Base-by-base conservation (phyloP, 768 basidiomycete genomes). In the Pholiota molesta region DNA sequence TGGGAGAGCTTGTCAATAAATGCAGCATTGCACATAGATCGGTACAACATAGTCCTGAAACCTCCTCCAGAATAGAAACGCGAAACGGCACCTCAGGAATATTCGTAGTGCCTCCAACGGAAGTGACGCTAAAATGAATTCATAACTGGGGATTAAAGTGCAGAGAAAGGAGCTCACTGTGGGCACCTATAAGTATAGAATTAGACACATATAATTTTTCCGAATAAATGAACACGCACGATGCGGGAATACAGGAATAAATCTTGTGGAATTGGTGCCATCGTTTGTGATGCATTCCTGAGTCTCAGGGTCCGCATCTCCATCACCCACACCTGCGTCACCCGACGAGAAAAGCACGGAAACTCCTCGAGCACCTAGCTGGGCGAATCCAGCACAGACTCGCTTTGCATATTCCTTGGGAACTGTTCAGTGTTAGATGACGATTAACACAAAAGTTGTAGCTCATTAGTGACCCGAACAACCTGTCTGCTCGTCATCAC, bases 401-500 rank as follows among this genome's bases (percentile, higher is more conserved):
- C 59, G 52, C 59, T 54, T 54, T 6, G 59, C 59, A 31, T 53
- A 60, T 13, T 52, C 49, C n/a, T 31, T 23, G 13, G 59, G 59
- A 8, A 54, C 45, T 59, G 19, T n/a, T n/a, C n/a, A n/a, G n/a
- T n/a, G n/a, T 13, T 3, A 35, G 10, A n/a, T 56, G 28, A 40
- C 1, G 10, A 16, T 37, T 29, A 29, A 29, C 58, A 45, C n/a
- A 31, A 35, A 28, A 26, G 35, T n/a, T 49, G 13, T 23, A 9
- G 8, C 1, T 2, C 37, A 33, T 42, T 14, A 37, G 14, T n/a
- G 28, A 17, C 31, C 10, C 35, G 19, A 19, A 60, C 40, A 60
- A 87, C 88, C 83, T 29, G 88, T 86, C 69, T 89, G 89, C 59
- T 92, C 91, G 61, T 85, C 81, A 52, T 92, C 90, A 3, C 81